Evolutionary conservation across 805 yeast species (phyloP).

Genomic region (Kodamaea jinghongensis): DNA sequence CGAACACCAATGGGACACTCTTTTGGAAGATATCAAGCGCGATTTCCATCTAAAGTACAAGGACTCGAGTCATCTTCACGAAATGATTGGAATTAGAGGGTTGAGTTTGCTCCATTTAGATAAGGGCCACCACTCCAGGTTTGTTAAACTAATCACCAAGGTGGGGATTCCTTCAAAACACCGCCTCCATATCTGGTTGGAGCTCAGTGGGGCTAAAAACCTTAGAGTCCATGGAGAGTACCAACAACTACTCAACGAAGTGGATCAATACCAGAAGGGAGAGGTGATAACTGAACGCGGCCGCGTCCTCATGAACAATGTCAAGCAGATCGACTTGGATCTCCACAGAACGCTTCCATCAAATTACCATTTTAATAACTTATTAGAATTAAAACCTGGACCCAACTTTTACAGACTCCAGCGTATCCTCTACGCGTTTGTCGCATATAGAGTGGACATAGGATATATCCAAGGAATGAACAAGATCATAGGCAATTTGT

Average conservation of each 20-base stretch:
- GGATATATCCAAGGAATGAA: constrained; percentile 66
- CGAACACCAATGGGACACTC: constrained; percentile 45
- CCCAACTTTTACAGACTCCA: constrained; percentile 50
- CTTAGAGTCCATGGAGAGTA: constrained; percentile 48
- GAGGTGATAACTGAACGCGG: background rate
- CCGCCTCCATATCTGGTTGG: constrained; percentile 50
- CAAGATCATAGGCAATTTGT: constrained; percentile 51
- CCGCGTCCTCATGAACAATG: constrained; percentile 20
- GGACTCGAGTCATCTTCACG: constrained; percentile 6
- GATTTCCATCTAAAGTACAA: constrained; percentile 17
- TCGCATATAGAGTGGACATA: constrained; percentile 43
- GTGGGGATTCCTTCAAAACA: constrained; percentile 49
- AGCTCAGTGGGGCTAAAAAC: constrained; percentile 49
- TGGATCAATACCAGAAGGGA: constrained; percentile 4
- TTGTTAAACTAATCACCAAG: constrained; percentile 31
- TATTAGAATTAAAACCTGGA: constrained; percentile 43
- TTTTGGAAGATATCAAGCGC: constrained; percentile 32
- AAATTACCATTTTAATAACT: constrained; percentile 46
- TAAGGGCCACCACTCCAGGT: constrained; percentile 10
- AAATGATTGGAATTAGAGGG: constrained; percentile 40
- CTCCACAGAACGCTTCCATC: constrained; percentile 54
- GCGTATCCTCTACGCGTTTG: constrained; percentile 49
- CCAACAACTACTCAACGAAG: constrained; percentile 26
- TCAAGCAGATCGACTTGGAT: constrained; percentile 52
- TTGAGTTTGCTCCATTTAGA: constrained; percentile 25